Percentiles rank a stretch among this genome's conserved stretches.
Evolutionary conservation across 306 rosid genomes (phyloP).

Genomic region (Dryas drummondii): DNA sequence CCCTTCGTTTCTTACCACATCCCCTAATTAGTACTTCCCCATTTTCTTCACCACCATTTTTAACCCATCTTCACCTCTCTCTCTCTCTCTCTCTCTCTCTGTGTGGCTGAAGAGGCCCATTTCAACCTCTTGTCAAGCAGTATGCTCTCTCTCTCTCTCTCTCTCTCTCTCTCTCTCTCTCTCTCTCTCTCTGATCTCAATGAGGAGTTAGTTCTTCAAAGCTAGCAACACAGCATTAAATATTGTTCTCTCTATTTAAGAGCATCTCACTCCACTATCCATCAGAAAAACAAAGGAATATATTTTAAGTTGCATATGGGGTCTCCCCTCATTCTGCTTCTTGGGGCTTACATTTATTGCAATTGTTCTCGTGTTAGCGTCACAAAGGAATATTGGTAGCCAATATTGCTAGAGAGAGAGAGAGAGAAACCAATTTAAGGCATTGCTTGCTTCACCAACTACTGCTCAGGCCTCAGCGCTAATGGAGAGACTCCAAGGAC

Average conservation of each 20-base stretch:
- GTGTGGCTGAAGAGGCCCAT: neutral
- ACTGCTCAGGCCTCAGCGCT: conserved; percentile 29
- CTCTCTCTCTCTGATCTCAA: conserved; percentile 11
- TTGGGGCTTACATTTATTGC: conserved; percentile 67
- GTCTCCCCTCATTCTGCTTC: conserved; percentile 47
- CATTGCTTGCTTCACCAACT: conserved; percentile 28
- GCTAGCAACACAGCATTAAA: conserved; percentile 50
- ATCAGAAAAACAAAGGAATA: conserved; percentile 53
- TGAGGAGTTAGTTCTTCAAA: conserved; percentile 31
- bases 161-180: conserved; percentile 14
- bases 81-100: neutral
- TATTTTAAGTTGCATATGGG: conserved; percentile 45
- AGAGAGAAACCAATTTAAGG: conserved; percentile 30
- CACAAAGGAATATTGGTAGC: conserved; percentile 72
- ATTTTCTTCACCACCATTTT: conserved; percentile 16
- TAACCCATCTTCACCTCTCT: conserved; percentile 9
- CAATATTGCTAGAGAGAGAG: neutral
- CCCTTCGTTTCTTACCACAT: conserved; percentile 68
- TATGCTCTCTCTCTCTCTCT: neutral
- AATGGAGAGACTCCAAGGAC: conserved; percentile 94
- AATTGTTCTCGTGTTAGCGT: conserved; percentile 53
- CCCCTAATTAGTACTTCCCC: conserved; percentile 9
- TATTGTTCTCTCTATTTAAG: conserved; percentile 41
- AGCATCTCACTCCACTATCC: conserved; percentile 16
- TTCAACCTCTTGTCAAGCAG: conserved; percentile 15